These are phyloP conservation scores for Fusarium devonianum DNA, from an alignment of 2,329 filamentous ascomycete genomes.

Conservation along the genomic window DNA sequence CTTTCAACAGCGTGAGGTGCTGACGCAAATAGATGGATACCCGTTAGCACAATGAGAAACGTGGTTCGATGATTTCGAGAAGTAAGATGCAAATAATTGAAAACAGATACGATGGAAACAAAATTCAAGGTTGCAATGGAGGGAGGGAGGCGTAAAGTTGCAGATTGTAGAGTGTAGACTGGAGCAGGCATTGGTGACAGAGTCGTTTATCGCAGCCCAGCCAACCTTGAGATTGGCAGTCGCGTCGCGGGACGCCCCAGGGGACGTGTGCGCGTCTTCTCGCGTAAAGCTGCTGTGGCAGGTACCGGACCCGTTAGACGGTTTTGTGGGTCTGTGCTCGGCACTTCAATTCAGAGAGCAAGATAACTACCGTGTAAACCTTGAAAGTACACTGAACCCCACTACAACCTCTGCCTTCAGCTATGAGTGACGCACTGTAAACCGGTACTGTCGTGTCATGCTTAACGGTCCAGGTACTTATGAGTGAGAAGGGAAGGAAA, in stretches of 20 bases:
- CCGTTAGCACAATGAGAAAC: constrained; percentile 14
- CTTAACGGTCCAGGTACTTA: too few relatives aligned
- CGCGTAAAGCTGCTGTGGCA: constrained; percentile 38
- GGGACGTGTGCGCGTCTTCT: constrained; percentile 33
- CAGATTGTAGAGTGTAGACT: constrained; percentile 4
- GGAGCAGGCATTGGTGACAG: neutral
- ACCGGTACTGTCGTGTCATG: too few relatives aligned
- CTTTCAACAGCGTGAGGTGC: constrained; percentile 3
- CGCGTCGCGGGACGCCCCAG: constrained; percentile 29
- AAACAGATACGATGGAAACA: constrained; percentile 9
- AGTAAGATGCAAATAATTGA: neutral
- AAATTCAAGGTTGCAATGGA: constrained; percentile 3
- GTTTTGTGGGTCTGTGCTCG: neutral
- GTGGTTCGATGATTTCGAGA: neutral
- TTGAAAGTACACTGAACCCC: too few relatives aligned
- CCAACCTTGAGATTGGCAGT: constrained; percentile 11
- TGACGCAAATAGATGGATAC: neutral
- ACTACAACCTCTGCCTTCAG: too few relatives aligned
- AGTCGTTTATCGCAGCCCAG: neutral
- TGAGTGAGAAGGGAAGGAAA: too few relatives aligned
- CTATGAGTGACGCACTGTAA: too few relatives aligned
- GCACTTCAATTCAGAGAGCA: neutral
- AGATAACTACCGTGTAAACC: too few relatives aligned
- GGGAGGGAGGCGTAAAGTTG: neutral
- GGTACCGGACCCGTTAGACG: constrained; percentile 24